Conservation (phyloP, 805 yeast species). For the Naumovozyma castellii region DNA sequence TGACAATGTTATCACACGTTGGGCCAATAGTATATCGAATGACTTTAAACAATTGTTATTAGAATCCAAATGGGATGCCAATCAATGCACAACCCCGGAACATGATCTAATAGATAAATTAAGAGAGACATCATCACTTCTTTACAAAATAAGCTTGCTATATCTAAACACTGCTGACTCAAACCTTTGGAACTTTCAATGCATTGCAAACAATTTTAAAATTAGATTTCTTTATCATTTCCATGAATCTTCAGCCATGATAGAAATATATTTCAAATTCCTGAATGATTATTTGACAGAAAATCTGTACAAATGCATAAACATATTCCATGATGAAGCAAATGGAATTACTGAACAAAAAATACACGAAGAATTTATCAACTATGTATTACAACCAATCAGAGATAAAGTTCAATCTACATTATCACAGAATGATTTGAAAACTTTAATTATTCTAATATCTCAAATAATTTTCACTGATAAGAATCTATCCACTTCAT, state of each 20-base stretch:
- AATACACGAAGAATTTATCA: conserved; percentile 34
- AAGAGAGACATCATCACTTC: conserved; percentile 11
- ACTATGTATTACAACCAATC: conserved; percentile 34
- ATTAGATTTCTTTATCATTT: conserved; percentile 49
- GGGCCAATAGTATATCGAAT: conserved; percentile 8
- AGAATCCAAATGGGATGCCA: conserved; percentile 27
- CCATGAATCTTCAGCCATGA: conserved; percentile 35
- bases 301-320: conserved; percentile 34
- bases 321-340: conserved; percentile 31
- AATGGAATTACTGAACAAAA: conserved; percentile 21
- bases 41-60: conserved; percentile 13
- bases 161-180: conserved; percentile 4
- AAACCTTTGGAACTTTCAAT: conserved; percentile 38
- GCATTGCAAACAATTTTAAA: conserved; percentile 37
- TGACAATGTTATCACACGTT: conserved; percentile 4
- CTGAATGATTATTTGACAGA: conserved; percentile 37
- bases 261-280: conserved; percentile 45
- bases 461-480: conserved; percentile 35
- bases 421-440: conserved; percentile 33
- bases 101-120: conserved; percentile 9
- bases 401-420: conserved; percentile 33
- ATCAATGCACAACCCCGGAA: conserved; percentile 11
- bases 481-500: conserved; percentile 29
- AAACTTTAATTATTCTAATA: conserved; percentile 29
- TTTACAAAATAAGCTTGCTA: conserved; percentile 16